Percentiles rank a stretch among this genome's conserved stretches.
phyloP scores from a whole-genome alignment of 306 rosid genomes.

The Sicyos edulis region DNA sequence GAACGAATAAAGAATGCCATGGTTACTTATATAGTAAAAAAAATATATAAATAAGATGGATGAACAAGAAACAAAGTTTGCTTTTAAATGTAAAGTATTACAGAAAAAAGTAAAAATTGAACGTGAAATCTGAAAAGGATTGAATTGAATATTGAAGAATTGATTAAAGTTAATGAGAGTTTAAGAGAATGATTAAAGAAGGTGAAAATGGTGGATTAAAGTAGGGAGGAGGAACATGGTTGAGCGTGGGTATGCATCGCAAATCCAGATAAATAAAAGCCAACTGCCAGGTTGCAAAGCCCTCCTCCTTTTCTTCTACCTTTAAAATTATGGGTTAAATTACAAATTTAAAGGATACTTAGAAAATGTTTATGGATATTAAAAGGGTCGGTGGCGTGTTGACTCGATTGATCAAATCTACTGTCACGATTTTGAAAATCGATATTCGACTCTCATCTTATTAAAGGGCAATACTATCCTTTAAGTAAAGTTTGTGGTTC shows the following conservation, averaged over 20 bases:
- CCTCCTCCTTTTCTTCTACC: background rate
- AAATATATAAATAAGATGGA: background rate
- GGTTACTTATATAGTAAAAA: background rate
- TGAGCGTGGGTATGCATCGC: constrained; percentile 2
- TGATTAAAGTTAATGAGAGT: background rate
- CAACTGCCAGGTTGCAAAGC: background rate
- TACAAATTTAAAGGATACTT: no score
- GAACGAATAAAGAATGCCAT: no score
- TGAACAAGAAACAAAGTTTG: background rate
- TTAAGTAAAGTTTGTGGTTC: no score
- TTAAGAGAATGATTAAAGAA: constrained; percentile 2
- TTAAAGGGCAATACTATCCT: no score
- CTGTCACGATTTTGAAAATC: no score
- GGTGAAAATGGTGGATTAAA: background rate
- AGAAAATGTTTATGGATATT: no score
- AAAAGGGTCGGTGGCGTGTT: no score
- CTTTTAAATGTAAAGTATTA: background rate
- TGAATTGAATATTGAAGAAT: background rate
- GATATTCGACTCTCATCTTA: no score
- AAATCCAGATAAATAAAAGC: background rate
- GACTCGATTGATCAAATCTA: no score
- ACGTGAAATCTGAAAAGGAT: background rate
- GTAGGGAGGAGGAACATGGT: background rate
- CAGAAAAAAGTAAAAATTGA: background rate
- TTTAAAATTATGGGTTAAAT: background rate